Evolutionary conservation across 805 yeast species (phyloP).

Genomic region (Suhomyces prunicola): DNA sequence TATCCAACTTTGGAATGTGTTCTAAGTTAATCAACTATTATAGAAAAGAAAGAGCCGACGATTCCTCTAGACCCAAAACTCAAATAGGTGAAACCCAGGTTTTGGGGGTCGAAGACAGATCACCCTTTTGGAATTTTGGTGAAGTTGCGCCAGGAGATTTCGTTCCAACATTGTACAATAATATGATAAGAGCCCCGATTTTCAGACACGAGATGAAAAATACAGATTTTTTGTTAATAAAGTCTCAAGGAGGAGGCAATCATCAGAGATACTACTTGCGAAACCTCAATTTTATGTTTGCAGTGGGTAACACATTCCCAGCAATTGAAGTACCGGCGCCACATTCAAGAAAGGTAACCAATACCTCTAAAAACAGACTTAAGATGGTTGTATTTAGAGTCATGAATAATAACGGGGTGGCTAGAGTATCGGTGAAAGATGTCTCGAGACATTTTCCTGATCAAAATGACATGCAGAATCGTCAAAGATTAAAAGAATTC

Average conservation of each 20-base stretch:
- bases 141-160: slow-evolving; percentile 91
- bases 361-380: slow-evolving; percentile 84
- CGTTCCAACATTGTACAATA: slow-evolving; percentile 90
- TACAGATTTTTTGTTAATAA: slow-evolving; percentile 79
- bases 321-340: slow-evolving; percentile 97
- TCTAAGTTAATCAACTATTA: slow-evolving; percentile 90
- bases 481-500: slow-evolving; percentile 92
- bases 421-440: slow-evolving; percentile 79
- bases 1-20: slow-evolving; percentile 94
- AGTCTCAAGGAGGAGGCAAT: slow-evolving; percentile 77
- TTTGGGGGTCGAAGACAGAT: slow-evolving; percentile 90
- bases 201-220: slow-evolving; percentile 75
- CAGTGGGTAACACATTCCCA: slow-evolving; percentile 91
- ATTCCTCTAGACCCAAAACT: slow-evolving; percentile 80
- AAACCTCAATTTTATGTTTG: slow-evolving; percentile 66
- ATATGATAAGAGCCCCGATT: slow-evolving; percentile 88
- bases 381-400: slow-evolving; percentile 93
- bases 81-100: slow-evolving; percentile 94
- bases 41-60: slow-evolving; percentile 78
- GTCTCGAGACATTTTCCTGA: slow-evolving; percentile 93
- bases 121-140: slow-evolving; percentile 98
- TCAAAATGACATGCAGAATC: slow-evolving; percentile 94
- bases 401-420: slow-evolving; percentile 67
- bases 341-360: slow-evolving; percentile 91
- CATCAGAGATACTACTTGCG: slow-evolving; percentile 69